phyloP scores from a whole-genome alignment of 495 filamentous ascomycete species.

The Penicillium lividum region DNA sequence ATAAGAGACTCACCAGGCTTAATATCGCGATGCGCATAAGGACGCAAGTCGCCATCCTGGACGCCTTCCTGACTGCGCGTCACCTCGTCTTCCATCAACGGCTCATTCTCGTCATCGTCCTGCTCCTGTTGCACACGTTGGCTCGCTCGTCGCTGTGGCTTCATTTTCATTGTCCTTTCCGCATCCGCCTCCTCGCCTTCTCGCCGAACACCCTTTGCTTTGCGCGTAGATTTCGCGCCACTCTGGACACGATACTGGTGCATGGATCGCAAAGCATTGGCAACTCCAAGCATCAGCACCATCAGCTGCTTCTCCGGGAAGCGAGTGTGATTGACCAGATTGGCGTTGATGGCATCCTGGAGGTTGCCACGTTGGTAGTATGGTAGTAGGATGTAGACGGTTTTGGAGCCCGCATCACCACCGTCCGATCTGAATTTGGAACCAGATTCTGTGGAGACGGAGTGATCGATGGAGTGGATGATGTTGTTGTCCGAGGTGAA shows the following conservation, averaged over 20 bases:
- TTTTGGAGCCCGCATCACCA: slow-evolving; percentile 70
- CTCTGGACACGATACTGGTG: slow-evolving; percentile 78
- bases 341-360: slow-evolving; percentile 97
- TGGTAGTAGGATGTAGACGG: slow-evolving; percentile 92
- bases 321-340: slow-evolving; percentile 91
- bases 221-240: slow-evolving; percentile 50
- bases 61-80: slow-evolving; percentile 69
- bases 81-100: slow-evolving; percentile 83
- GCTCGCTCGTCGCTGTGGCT: slow-evolving; percentile 49
- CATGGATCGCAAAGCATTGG: slow-evolving; percentile 82
- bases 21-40: slow-evolving; percentile 95
- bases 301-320: slow-evolving; percentile 90
- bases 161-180: slow-evolving; percentile 57
- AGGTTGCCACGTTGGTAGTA: slow-evolving; percentile 95
- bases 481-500: slow-evolving; percentile 82
- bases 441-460: slow-evolving; percentile 60
- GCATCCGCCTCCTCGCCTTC: slow-evolving; percentile 62
- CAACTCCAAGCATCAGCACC: slow-evolving; percentile 89
- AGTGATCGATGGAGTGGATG: slow-evolving; percentile 88
- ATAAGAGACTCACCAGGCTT: slow-evolving; percentile 71
- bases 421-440: slow-evolving; percentile 60
- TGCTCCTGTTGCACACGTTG: slow-evolving; percentile 46
- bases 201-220: slow-evolving; percentile 61
- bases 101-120: slow-evolving; percentile 73
- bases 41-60: slow-evolving; percentile 67